A percentile compares a stretch with the other conserved stretches of the same genome.
Evolutionary conservation across 2,329 filamentous ascomycete genomes (phyloP).

Genomic region (Gaeumannomyces tritici): DNA sequence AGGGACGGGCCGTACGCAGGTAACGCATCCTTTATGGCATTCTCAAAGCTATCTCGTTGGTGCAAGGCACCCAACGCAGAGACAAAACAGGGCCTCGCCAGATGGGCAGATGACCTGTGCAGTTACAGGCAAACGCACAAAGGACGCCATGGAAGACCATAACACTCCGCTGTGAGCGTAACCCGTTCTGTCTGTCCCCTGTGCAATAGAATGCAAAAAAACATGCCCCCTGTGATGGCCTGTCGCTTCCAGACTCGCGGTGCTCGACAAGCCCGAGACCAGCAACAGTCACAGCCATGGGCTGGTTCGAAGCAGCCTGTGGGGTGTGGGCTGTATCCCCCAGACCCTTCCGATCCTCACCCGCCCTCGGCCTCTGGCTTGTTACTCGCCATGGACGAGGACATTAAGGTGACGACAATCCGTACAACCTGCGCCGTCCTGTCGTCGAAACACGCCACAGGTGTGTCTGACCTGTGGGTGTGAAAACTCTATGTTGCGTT

Average conservation of each 20-base stretch:
- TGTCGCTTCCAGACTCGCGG: not conserved
- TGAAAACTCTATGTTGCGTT: constrained; percentile 1
- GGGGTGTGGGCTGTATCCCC: not conserved
- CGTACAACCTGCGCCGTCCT: constrained; percentile 7
- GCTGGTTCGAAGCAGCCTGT: not conserved
- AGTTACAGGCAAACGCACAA: not conserved
- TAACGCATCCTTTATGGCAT: not conserved
- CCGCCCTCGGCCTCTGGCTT: not conserved
- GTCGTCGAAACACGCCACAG: constrained; percentile 2
- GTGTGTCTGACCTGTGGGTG: not conserved
- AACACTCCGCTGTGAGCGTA: not conserved
- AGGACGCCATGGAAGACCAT: not conserved
- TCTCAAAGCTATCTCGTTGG: not conserved
- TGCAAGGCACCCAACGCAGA: not conserved
- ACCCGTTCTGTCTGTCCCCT: not conserved
- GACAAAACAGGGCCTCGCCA: not conserved
- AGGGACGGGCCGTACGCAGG: not conserved
- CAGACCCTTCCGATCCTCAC: not conserved
- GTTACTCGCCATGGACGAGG: not conserved
- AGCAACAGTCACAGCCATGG: not conserved
- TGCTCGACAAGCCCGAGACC: not conserved
- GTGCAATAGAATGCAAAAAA: not conserved
- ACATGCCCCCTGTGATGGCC: not conserved
- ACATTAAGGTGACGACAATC: constrained; percentile 6
- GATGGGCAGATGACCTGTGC: not conserved